Base-by-base conservation (phyloP, 202 grass and related monocot species). In the Carex sylvatica region DNA sequence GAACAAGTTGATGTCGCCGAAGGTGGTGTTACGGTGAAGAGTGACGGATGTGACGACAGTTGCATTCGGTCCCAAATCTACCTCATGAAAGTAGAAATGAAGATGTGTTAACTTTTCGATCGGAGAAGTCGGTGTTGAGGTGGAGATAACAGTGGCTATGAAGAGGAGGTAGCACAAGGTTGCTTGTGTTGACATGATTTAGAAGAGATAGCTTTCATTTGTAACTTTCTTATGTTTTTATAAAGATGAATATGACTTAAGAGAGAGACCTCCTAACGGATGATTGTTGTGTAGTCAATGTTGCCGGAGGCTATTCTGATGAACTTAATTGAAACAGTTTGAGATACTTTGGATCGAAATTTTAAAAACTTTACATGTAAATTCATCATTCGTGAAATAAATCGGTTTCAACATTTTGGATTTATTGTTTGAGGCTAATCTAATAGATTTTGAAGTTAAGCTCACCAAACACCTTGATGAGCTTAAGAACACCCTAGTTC, bases 61-160 rank as follows among this genome's bases (percentile, higher is more conserved):
- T 78, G 89, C 87, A 77, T 91, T 91, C 53, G 85, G 88, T 73
- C 91, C 89, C 22, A 85, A 79, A 0, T 80, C 8, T 28, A 91
- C 55, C 85, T 94, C 87, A 54, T 91, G 92, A 80, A 94, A 91
- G 85, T 89, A 94, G 70, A 89, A 94, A 18, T 89, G 89, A 44
- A 94, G 87, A 59, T 94, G 92, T 4, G 80, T 88, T 30, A 86
- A 67, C 6, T 72, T 65, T 14, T 78, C 58, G 0, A 61, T 31
- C 18, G 82, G 35, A 16, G 18, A 49, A 26, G 60, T 31, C 9
- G 61, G 38, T 0, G 4, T 31, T 3, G 42, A 15, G 38, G 19
- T 16, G 5, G 11, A 16, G 5, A 81, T 65, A 2, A 81, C 5
- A 64, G 58, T n/a, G 11, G 78, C 19, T 65, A 42, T 26, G 61